Evolutionary conservation across 2,329 filamentous ascomycete genomes (phyloP).

Genomic region (Botrytis deweyae): DNA sequence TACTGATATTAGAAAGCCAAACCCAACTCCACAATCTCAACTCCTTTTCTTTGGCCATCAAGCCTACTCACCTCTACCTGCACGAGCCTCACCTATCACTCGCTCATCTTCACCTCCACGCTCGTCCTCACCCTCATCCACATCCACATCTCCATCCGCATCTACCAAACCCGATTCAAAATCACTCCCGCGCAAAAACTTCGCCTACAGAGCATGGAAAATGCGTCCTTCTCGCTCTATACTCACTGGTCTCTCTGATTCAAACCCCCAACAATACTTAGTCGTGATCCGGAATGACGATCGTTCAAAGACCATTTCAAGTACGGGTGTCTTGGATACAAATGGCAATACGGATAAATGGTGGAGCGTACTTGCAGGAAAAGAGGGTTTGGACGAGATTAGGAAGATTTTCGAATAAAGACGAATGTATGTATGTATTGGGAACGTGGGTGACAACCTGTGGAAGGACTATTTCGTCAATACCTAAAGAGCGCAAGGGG

Average conservation of each 20-base stretch:
- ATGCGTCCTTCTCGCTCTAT: neutral
- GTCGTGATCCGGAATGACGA: neutral
- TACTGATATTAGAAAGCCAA: neutral
- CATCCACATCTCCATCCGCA: neutral
- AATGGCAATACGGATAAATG: neutral
- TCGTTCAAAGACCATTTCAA: neutral
- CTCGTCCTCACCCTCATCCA: neutral
- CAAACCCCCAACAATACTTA: neutral
- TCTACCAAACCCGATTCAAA: no score
- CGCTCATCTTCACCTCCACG: neutral
- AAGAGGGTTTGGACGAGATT: neutral
- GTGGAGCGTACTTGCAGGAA: neutral
- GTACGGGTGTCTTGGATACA: neutral
- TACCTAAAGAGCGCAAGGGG: neutral
- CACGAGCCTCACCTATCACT: neutral
- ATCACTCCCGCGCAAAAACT: neutral
- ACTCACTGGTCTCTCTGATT: neutral
- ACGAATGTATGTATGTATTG: neutral
- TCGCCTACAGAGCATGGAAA: conserved; percentile 9
- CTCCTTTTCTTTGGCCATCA: neutral
- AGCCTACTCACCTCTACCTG: neutral
- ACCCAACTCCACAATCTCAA: neutral
- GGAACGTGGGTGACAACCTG: neutral
- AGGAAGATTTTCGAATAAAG: neutral
- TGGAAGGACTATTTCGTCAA: neutral